phyloP scores from a whole-genome alignment of 352 stramenopile genomes.

The Phytophthora hybrid region DNA sequence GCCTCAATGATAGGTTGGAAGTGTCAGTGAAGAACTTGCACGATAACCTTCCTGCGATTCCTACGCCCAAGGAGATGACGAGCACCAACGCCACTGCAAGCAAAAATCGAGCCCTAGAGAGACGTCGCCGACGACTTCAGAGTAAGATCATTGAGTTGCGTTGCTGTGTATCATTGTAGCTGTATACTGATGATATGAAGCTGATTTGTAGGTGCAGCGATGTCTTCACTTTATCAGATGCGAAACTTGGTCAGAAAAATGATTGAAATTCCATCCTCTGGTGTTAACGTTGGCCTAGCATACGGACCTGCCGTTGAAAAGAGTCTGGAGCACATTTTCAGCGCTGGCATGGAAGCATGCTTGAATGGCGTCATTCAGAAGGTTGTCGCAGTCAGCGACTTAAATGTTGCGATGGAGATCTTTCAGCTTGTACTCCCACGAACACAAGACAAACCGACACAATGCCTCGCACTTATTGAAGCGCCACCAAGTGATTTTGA shows the following conservation, averaged over 20 bases:
- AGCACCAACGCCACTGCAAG: neutral
- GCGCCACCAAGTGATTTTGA: constrained; percentile 53
- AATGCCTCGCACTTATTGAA: constrained; percentile 27
- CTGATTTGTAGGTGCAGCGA: constrained; percentile 34
- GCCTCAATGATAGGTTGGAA: constrained; percentile 54
- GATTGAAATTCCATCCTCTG: constrained; percentile 28
- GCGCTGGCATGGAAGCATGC: constrained; percentile 52
- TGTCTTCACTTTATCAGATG: constrained; percentile 54
- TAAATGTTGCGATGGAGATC: constrained; percentile 67
- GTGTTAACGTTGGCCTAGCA: constrained; percentile 7
- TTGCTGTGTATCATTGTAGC: neutral
- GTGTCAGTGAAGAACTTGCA: constrained; percentile 31
- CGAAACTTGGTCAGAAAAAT: constrained; percentile 53
- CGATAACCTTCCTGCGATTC: constrained; percentile 1
- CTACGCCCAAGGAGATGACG: constrained; percentile 12
- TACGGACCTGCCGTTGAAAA: constrained; percentile 44
- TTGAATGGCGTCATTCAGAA: constrained; percentile 51
- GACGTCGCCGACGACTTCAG: constrained; percentile 34
- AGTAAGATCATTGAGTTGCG: constrained; percentile 30
- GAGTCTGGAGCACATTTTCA: constrained; percentile 55
- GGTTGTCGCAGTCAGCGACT: constrained; percentile 38
- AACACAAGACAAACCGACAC: constrained; percentile 36
- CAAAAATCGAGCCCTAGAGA: constrained; percentile 16
- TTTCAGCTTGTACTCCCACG: constrained; percentile 55
- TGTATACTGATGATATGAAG: constrained; percentile 3